phyloP scores from a whole-genome alignment of 208 protist genomes.

The Leishmania arabica region DNA sequence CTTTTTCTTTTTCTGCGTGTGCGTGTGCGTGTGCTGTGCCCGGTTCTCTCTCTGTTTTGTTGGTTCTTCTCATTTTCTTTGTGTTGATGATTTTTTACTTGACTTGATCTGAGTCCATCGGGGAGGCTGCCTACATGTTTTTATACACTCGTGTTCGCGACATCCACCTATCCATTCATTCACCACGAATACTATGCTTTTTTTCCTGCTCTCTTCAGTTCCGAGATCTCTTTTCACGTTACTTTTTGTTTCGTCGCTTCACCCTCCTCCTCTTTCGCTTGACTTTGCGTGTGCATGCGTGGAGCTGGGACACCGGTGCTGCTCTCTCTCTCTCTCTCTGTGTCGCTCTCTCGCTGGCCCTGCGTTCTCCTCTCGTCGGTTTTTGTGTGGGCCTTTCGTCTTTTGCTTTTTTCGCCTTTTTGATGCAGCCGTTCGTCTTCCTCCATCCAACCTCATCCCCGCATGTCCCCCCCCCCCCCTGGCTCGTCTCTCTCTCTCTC shows the following conservation, averaged over 20 bases:
- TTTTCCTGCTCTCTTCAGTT: neutral
- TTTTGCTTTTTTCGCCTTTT: neutral
- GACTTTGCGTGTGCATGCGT: neutral
- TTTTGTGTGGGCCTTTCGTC: neutral
- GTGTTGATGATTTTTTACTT: neutral
- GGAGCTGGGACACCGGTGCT: neutral
- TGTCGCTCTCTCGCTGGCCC: neutral
- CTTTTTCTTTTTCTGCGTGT: neutral
- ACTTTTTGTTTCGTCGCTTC: neutral
- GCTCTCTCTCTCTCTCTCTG: neutral
- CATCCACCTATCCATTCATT: neutral
- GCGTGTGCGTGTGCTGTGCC: neutral
- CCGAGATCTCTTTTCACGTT: neutral
- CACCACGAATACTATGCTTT: neutral
- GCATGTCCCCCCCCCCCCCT: no score
- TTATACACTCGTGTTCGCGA: constrained; percentile 15
- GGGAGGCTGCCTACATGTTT: constrained; percentile 8
- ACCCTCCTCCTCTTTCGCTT: neutral
- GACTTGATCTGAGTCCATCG: neutral
- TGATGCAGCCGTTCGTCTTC: neutral
- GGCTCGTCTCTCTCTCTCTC: no score
- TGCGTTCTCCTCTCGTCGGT: neutral
- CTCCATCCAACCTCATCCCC: no score
- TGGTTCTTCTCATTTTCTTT: neutral
- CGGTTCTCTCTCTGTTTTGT: neutral